Percentiles rank a stretch among this genome's conserved stretches.
Conservation (phyloP, 164 flowering plant genomes). For the Aristolochia fimbriata region DNA sequence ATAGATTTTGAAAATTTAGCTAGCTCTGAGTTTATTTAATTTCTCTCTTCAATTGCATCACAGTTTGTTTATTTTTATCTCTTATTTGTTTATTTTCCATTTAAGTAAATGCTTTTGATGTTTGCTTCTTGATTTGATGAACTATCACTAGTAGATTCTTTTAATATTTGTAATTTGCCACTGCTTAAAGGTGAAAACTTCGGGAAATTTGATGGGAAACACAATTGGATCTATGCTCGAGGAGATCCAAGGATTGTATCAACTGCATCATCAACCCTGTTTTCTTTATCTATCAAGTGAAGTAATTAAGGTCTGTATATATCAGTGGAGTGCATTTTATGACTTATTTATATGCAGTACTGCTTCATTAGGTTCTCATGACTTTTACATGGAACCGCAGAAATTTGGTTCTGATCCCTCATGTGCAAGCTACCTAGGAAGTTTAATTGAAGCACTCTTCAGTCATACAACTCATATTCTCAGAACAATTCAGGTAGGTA, state of each 20-base stretch:
- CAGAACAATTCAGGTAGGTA: conserved; percentile 55
- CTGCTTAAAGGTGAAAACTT: conserved; percentile 64
- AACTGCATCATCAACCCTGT: conserved; percentile 91
- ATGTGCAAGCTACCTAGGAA: conserved; percentile 71
- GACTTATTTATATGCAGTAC: background rate
- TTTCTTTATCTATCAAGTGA: conserved; percentile 98
- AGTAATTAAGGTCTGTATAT: conserved; percentile 74
- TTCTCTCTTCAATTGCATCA: no score
- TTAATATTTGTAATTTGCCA: background rate
- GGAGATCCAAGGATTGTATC: conserved; percentile 80
- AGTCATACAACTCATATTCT: conserved; percentile 76
- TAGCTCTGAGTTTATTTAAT: no score
- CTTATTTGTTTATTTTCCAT: no score
- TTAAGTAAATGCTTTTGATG: no score
- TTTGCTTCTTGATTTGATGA: no score
- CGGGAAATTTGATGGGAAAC: conserved; percentile 79
- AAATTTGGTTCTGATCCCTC: conserved; percentile 97
- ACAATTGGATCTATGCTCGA: conserved; percentile 92
- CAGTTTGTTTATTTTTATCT: no score
- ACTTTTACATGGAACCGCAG: conserved; percentile 30
- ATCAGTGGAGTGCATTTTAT: background rate
- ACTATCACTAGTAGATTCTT: background rate
- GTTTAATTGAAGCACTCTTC: conserved; percentile 76
- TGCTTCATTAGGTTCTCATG: conserved; percentile 1
- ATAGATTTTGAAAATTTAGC: no score